These are phyloP conservation scores for Urtica urens DNA, from an alignment of 306 rosid species.

Conservation along the genomic window DNA sequence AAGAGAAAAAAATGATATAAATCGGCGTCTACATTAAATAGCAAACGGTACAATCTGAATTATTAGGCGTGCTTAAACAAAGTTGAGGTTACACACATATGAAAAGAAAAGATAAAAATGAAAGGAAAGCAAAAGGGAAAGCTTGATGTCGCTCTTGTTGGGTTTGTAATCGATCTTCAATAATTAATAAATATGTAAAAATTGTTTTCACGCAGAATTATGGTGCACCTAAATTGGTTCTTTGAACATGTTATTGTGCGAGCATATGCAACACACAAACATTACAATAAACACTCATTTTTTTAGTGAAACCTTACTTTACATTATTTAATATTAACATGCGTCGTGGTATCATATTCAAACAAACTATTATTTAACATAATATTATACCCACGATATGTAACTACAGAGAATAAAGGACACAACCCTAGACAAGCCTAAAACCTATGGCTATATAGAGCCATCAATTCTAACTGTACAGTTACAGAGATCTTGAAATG, in stretches of 20 bases:
- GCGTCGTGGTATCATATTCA: neutral
- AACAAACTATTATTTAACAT: neutral
- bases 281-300: neutral
- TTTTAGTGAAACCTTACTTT: neutral
- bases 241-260: neutral
- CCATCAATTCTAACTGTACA: neutral
- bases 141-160: neutral
- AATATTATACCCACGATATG: slow-evolving; percentile 1
- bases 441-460: slow-evolving; percentile 5
- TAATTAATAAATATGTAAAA: neutral
- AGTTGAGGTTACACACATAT: neutral
- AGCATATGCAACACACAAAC: slow-evolving; percentile 3
- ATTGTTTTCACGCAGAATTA: neutral
- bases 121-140: neutral
- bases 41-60: neutral
- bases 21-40: neutral
- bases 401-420: slow-evolving; percentile 7
- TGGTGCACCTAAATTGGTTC: neutral
- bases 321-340: neutral
- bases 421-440: neutral
- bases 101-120: neutral
- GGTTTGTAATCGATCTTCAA: neutral
- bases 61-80: slow-evolving; percentile 2
- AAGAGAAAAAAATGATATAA: neutral
- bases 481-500: slow-evolving; percentile 3